These are phyloP conservation scores for Adansonia madagascariensis DNA, from an alignment of 441 rosid genomes.

Conservation along the genomic window DNA sequence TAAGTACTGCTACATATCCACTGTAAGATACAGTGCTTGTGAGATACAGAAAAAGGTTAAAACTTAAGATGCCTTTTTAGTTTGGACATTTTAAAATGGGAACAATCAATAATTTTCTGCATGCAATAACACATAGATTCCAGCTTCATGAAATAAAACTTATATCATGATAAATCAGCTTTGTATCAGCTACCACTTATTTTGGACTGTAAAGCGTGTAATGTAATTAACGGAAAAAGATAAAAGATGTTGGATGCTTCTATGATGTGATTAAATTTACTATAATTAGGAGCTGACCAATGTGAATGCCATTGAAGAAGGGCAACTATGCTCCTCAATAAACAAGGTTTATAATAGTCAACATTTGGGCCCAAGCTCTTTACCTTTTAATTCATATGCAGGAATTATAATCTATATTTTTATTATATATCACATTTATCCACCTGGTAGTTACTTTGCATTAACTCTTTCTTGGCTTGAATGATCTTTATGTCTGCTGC, in stretches of 20 bases:
- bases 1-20: not conserved
- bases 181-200: not conserved
- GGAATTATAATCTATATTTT: not conserved
- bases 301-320: not conserved
- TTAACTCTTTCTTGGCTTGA: not conserved
- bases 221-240: not conserved
- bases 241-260: not conserved
- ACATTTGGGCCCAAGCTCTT: not conserved
- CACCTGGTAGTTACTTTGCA: not conserved
- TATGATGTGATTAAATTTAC: not conserved
- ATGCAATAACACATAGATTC: not conserved
- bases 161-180: not conserved
- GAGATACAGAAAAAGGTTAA: not conserved
- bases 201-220: not conserved
- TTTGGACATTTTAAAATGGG: conserved; percentile 4
- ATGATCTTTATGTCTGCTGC: not conserved
- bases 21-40: not conserved
- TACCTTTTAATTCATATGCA: not conserved
- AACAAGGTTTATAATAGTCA: not conserved
- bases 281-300: not conserved
- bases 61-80: not conserved
- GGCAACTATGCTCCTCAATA: not conserved
- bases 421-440: not conserved
- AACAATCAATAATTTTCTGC: conserved; percentile 12
- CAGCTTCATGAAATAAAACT: not conserved